Evolutionary conservation across 345 rosid species (phyloP).

Genomic region (Fremontodendron californicum): DNA sequence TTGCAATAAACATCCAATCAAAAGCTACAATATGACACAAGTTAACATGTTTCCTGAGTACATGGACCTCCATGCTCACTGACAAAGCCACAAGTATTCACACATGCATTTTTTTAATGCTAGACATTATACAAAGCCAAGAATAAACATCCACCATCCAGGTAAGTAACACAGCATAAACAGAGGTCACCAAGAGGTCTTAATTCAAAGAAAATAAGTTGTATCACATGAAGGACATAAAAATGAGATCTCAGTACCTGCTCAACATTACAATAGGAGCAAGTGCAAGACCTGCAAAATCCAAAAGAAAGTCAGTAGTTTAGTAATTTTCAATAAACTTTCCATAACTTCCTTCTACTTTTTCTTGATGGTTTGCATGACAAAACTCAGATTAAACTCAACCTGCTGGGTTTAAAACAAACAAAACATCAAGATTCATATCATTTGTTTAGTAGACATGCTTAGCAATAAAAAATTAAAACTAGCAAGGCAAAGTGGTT

Average conservation of each 20-base stretch:
- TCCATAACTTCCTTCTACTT: background rate
- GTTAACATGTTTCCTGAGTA: too few species aligned
- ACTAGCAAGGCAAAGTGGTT: background rate
- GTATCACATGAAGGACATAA: background rate
- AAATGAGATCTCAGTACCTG: conserved; percentile 50
- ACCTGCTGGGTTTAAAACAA: background rate
- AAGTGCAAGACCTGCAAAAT: conserved; percentile 67
- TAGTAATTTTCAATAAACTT: background rate
- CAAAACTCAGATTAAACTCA: background rate
- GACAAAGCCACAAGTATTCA: background rate
- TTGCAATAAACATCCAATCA: background rate
- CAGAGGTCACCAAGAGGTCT: background rate
- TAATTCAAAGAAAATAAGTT: conserved; percentile 4
- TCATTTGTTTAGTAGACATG: background rate
- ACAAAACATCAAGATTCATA: conserved; percentile 3
- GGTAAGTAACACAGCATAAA: background rate
- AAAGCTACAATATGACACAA: background rate
- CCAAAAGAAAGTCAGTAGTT: conserved; percentile 9
- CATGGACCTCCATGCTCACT: background rate
- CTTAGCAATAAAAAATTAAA: background rate
- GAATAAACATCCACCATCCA: background rate
- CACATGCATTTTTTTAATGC: background rate
- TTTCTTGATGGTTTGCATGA: background rate
- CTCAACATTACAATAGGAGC: conserved; percentile 80
- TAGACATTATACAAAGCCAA: background rate